Evolutionary conservation across 2,329 filamentous ascomycete genomes (phyloP).

Genomic region (Colletotrichum sp.): DNA sequence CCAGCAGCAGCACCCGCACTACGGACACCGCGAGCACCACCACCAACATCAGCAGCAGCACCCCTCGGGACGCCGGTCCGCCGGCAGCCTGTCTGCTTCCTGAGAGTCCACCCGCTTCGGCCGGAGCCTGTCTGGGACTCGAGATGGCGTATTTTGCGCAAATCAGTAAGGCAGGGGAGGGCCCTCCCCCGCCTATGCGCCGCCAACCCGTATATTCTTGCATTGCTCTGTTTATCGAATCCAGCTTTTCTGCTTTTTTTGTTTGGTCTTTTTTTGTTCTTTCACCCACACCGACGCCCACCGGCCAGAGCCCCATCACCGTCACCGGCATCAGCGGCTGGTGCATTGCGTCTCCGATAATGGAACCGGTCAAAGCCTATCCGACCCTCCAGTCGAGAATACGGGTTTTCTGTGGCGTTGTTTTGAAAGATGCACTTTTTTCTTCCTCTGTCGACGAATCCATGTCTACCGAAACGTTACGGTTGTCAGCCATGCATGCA

Average conservation of each 20-base stretch:
- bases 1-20: neutral
- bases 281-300: neutral
- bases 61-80: neutral
- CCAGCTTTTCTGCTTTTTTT: neutral
- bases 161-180: neutral
- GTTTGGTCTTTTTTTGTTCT: neutral
- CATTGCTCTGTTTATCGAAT: neutral
- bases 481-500: neutral
- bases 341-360: neutral
- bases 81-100: neutral
- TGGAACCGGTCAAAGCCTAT: neutral
- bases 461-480: neutral
- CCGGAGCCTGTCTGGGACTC: neutral
- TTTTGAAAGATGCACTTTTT: neutral
- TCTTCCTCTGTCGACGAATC: neutral
- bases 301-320: neutral
- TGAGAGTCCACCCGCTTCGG: neutral
- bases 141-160: neutral
- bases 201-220: neutral
- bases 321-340: neutral
- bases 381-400: constrained; percentile 5
- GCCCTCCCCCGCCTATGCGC: neutral
- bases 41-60: neutral
- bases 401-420: neutral
- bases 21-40: neutral